Percentiles rank a stretch among this genome's conserved stretches.
These are phyloP conservation scores for Entoloma clypeatum DNA, from an alignment of 1,284 basidiomycete genomes.

Conservation along the genomic window DNA sequence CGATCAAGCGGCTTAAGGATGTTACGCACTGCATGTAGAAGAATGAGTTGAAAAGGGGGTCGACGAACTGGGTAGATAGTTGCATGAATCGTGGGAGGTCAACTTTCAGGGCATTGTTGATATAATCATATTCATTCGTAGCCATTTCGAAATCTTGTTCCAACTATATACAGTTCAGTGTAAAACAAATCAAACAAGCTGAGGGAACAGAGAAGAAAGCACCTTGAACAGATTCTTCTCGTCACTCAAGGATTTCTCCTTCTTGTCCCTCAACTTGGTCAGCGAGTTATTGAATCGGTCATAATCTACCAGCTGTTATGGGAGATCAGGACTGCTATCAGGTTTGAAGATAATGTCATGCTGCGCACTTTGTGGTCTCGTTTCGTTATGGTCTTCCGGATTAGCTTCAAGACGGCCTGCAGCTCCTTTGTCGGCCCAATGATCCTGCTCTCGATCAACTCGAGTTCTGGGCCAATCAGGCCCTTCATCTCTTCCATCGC, in stretches of 20 bases:
- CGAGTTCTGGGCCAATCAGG: slow-evolving; percentile 86
- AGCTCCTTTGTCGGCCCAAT: slow-evolving; percentile 88
- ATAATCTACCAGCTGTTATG: slow-evolving; percentile 78
- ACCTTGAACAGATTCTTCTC: slow-evolving; percentile 97
- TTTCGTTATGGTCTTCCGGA: slow-evolving; percentile 94
- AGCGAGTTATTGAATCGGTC: slow-evolving; percentile 96
- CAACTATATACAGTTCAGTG: slow-evolving; percentile 48
- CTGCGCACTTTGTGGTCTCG: slow-evolving; percentile 85
- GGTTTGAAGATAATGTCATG: not conserved
- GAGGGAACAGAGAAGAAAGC: slow-evolving; percentile 21
- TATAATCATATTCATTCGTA: slow-evolving; percentile 94
- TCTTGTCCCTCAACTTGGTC: slow-evolving; percentile 95
- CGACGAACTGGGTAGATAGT: slow-evolving; percentile 86
- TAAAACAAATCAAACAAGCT: slow-evolving; percentile 17
- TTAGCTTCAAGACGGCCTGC: slow-evolving; percentile 80
- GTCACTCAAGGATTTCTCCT: slow-evolving; percentile 89
- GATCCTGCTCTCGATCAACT: slow-evolving; percentile 90
- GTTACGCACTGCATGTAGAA: slow-evolving; percentile 96
- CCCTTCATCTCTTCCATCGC: slow-evolving; percentile 82
- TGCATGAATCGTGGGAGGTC: slow-evolving; percentile 92
- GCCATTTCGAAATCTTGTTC: slow-evolving; percentile 98
- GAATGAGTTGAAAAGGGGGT: slow-evolving; percentile 96
- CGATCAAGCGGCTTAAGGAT: slow-evolving; percentile 5
- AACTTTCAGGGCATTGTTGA: slow-evolving; percentile 89
- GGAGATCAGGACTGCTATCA: slow-evolving; percentile 2